Percentiles rank a stretch among this genome's conserved stretches.
Evolutionary conservation across 2,329 filamentous ascomycete species (phyloP).

Genomic region (Sarocladiaceae sp.): DNA sequence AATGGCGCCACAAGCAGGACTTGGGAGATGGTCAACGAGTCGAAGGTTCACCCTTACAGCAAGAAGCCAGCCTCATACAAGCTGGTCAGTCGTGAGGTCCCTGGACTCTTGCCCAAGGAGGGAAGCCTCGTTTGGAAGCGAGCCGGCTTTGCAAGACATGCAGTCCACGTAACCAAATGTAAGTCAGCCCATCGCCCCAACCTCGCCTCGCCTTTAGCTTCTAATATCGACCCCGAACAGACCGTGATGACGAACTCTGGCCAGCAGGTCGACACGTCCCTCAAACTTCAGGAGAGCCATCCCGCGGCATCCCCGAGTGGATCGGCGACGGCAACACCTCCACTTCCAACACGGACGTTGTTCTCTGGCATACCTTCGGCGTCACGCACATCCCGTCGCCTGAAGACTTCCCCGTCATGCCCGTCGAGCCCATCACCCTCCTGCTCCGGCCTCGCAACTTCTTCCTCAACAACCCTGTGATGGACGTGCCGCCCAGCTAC

Average conservation of each 20-base stretch:
- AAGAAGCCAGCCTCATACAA: constrained; percentile 84
- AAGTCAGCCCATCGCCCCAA: constrained; percentile 26
- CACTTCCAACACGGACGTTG: constrained; percentile 77
- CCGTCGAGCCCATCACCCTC: constrained; percentile 76
- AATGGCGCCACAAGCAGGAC: constrained; percentile 71
- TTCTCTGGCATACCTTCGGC: constrained; percentile 92
- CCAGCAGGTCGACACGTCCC: constrained; percentile 83
- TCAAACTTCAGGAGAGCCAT: constrained; percentile 76
- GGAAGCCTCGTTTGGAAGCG: constrained; percentile 82
- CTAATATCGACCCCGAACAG: constrained; percentile 31
- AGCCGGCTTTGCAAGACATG: constrained; percentile 79
- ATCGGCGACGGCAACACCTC: constrained; percentile 61
- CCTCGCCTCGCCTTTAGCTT: background rate
- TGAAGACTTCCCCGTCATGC: constrained; percentile 92
- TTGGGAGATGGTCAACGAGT: constrained; percentile 87
- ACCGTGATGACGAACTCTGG: constrained; percentile 75
- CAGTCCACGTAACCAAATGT: constrained; percentile 87
- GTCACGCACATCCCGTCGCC: constrained; percentile 83
- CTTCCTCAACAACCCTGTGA: constrained; percentile 70
- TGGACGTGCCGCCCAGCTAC: constrained; percentile 76
- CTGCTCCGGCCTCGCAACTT: constrained; percentile 76
- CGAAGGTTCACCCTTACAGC: constrained; percentile 77
- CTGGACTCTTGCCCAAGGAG: constrained; percentile 70
- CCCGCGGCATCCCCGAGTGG: constrained; percentile 68
- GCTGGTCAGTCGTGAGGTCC: constrained; percentile 80